Evolutionary conservation across 2,329 filamentous ascomycete species (phyloP), one percentile per base, ranked within the genome.

Genomic region (Aspergillus tubingensis): DNA sequence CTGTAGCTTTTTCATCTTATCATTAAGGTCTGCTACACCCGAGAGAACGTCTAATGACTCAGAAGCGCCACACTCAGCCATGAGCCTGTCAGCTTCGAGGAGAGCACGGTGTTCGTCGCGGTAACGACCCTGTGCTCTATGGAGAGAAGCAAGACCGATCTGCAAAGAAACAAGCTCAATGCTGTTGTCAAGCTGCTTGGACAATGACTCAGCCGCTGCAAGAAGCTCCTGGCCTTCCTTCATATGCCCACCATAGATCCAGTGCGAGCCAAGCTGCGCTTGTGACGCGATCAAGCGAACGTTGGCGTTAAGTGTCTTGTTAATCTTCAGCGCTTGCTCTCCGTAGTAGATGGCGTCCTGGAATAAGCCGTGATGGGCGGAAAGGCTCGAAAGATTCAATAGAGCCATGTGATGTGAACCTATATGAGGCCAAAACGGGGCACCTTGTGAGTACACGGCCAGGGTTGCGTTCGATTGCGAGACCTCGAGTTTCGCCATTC

Each of bases 281-380:
- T 80, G 74, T 49, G 80, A 81, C 41, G 81, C 77, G 19, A 80
- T 75, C 27, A 80, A 72, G 1, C 83, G 77, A 11, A 88, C 81
- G 38, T 84, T 81, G 0, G 90, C 88, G 51, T 84, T 81, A 8
- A 90, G 85, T n/a, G 84, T 86, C 60, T 84, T 82, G 21, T 91
- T 91, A 61, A 96, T 85, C 69, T 90, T 91, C 57, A 89, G 82
- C 0, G 92, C 92, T 68, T 95, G 90, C 67, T 97, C 90, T 1
- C 90, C 88, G 67, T 96, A 96, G 72, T 93, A 95, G 0, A 94
- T 79, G 2, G 94, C 94, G 73, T 98, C 94, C 62, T 91, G 88
- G 65, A 92, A 91, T 77, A 96, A 85, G 27, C 95, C 95, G 64
- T 95, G 85, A 65, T 96, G 89, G 1, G 90, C 87, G 67, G 93